Conservation (phyloP, 805 yeast species). For the Saccharomycopsis sp. region DNA sequence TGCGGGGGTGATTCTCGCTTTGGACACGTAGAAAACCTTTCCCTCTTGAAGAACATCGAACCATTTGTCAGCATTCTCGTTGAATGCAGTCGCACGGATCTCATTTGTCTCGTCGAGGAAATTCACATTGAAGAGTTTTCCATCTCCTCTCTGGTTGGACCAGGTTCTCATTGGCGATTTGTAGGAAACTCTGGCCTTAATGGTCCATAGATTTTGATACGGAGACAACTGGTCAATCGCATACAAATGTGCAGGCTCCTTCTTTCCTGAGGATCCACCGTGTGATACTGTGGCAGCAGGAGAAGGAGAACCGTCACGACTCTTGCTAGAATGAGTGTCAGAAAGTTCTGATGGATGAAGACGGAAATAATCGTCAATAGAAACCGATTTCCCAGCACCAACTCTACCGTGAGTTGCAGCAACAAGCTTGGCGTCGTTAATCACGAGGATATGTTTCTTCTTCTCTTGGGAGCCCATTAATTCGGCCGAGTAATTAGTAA, state of each 20-base stretch:
- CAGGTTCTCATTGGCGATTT: conserved; percentile 85
- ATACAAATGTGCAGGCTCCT: conserved; percentile 42
- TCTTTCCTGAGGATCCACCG: conserved; percentile 13
- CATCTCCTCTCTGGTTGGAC: conserved; percentile 82
- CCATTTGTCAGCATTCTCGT: conserved; percentile 75
- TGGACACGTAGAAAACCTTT: conserved; percentile 76
- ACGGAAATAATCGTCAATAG: conserved; percentile 51
- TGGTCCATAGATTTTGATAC: conserved; percentile 84
- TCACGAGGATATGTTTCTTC: conserved; percentile 27
- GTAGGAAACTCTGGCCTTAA: conserved; percentile 84
- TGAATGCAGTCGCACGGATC: conserved; percentile 92
- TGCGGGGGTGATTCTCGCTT: conserved; percentile 74
- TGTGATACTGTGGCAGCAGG: conserved; percentile 24
- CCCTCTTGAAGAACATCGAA: conserved; percentile 80
- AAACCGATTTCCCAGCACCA: conserved; percentile 34
- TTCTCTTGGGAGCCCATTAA: conserved; percentile 30
- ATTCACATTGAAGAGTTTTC: conserved; percentile 82
- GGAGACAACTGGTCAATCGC: conserved; percentile 86
- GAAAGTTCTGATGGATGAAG: conserved; percentile 47
- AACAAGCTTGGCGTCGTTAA: conserved; percentile 22
- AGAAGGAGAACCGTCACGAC: conserved; percentile 3
- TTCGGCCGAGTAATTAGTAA: conserved; percentile 37
- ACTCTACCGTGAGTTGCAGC: conserved; percentile 19
- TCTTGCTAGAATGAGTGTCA: conserved; percentile 13
- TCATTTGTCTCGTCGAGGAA: conserved; percentile 93